Evolutionary conservation across 2,329 filamentous ascomycete genomes (phyloP), one percentile per base, ranked within the genome.

Genomic region (Beauveria sp.): DNA sequence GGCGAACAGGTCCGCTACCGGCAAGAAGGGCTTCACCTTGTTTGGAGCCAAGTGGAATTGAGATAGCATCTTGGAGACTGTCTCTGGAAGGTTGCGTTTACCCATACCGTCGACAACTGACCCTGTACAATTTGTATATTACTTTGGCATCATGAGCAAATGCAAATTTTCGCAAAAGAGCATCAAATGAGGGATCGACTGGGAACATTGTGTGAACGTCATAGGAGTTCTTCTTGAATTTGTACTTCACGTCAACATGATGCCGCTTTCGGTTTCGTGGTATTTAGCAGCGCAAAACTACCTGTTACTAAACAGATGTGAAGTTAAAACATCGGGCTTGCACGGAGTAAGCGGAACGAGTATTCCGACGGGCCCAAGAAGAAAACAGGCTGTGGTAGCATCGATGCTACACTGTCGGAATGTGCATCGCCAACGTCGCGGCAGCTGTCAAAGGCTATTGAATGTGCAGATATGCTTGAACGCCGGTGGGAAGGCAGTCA

Each of bases 41-140:
- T 86, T 88, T 67, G 86, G 86, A 6, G 80, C 88, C 34, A 84
- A 80, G 63, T 88, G 85, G 85, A 45, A 49, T 12, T 61, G 26
- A 50, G 14, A 22, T 43, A 12, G 12, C 10, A 22, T 49, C 7
- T 54, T 20, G 20, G 42, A n/a, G 12, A 4, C 24, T 12, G 31
- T 43, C 18, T 28, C 18, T 28, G 22, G 45, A 22, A 12, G 6
- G 16, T 26, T 4, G 26, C 9, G 18, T 26, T 45, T 42, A 16
- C 28, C 20, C 12, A 6, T 40, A 14, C 42, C 20, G 14, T 20
- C 38, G 18, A 14, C 16, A 18, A 14, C 24, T n/a, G 42, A 38
- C 49, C 43, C n/a, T 61, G 60, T 61, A 61, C 34, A 61, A 61
- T 10, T 31, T 55, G 51, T 61, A 55, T 61, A 61, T 45, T 55